Conservation (phyloP, 2,329 filamentous ascomycete species). For the Xylariaceae sp. region DNA sequence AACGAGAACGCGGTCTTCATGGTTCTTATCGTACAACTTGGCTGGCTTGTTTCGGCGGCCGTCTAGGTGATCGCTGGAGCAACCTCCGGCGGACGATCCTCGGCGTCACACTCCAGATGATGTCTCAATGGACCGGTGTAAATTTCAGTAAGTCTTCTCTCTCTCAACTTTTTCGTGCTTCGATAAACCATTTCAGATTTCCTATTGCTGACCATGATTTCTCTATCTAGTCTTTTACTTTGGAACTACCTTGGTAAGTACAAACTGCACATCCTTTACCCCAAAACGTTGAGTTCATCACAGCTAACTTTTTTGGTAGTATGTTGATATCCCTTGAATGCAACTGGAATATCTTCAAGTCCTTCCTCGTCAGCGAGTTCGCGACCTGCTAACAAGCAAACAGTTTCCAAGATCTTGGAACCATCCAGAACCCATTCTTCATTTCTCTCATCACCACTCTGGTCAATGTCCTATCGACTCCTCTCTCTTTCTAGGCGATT, state of each 20-base stretch:
- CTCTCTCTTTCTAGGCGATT: constrained; percentile 80
- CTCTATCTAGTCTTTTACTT: constrained; percentile 42
- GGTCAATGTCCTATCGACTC: constrained; percentile 81
- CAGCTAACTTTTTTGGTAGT: constrained; percentile 9
- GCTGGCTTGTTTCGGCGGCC: constrained; percentile 62
- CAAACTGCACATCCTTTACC: neutral
- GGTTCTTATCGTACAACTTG: constrained; percentile 62
- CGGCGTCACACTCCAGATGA: constrained; percentile 71
- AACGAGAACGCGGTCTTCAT: constrained; percentile 68
- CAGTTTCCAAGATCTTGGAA: constrained; percentile 65
- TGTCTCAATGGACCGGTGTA: constrained; percentile 76
- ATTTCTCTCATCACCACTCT: constrained; percentile 81
- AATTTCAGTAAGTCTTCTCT: constrained; percentile 53
- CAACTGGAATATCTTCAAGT: neutral
- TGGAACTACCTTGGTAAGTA: constrained; percentile 62
- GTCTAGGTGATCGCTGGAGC: constrained; percentile 55
- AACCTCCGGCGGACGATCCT: constrained; percentile 67
- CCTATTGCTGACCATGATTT: neutral
- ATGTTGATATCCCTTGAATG: neutral
- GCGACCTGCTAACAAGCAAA: constrained; percentile 2
- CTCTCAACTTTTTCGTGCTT: neutral
- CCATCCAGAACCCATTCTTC: constrained; percentile 72
- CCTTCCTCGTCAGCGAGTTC: neutral
- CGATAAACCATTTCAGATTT: neutral
- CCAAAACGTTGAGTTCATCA: neutral